Evolutionary conservation across 345 rosid genomes (phyloP), one percentile per base, ranked within the genome.

Genomic region (Gossypium australe): DNA sequence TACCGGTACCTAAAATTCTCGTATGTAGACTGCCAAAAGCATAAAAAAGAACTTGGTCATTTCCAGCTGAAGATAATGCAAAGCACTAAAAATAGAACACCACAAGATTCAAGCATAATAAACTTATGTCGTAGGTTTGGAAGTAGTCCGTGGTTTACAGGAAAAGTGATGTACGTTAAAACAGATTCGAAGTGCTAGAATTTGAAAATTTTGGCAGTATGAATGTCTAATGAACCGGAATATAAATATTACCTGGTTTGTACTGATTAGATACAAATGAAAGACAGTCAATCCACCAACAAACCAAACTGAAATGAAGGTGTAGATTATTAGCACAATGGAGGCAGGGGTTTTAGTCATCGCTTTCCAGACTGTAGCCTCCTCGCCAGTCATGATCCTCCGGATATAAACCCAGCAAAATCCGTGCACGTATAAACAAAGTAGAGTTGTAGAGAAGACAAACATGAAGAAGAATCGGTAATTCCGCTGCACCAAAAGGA

Each of bases 391-490:
- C 92, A 86, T 92, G 66, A 93, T 93, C 64, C 84, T 90, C 75
- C 44, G 78, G 73, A 92, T 87, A 75, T 86, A 85, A 67, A 96
- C 88, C 97, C 98, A 96, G 85, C 98, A 87, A 84, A 96, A 96
- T 27, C 84, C 91, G 27, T 91, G 97, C 66, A 96, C 86, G 67
- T 88, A 93, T 20, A 96, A 60, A 89, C 99, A 96, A 70, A 96
- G 87, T 78, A 93, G 78, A 56, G 97, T 90, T 38, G 97, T 45
- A 12, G 85, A 78, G 74, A 85, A 76, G 74, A 96, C 87, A 81
- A 96, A 96, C 90, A 88, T 86, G 94, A 90, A 87, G 94, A 88
- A 96, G 93, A 89, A 96, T 73, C 97, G 86, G 78, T 96, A 93
- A 78, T 96, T 96, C 75, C 99, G 92, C 99, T 96, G 94, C 90